A percentile compares a stretch with the other conserved stretches of the same genome.
phyloP scores from a whole-genome alignment of 148 eudicot genomes.

The Salicornia ramosissima region DNA sequence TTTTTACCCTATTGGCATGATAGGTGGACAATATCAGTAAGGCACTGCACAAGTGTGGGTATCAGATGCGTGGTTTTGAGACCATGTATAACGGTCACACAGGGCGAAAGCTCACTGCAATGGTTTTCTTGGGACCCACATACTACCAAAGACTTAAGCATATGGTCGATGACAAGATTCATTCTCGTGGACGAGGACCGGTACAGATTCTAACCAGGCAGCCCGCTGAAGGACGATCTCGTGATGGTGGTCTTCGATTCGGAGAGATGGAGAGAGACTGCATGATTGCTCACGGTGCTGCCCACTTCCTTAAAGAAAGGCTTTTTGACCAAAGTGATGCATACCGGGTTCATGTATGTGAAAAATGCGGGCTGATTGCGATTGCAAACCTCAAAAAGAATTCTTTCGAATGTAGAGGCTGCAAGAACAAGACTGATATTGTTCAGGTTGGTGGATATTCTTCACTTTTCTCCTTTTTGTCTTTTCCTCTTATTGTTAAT shows the following conservation, averaged over 20 bases:
- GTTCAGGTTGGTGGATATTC: slow-evolving; percentile 60
- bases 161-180: slow-evolving; percentile 98
- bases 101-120: slow-evolving; percentile 70
- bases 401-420: slow-evolving; percentile 92
- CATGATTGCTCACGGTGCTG: slow-evolving; percentile 99
- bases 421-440: slow-evolving; percentile 93
- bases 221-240: slow-evolving; percentile 97
- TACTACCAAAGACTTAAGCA: slow-evolving; percentile 96
- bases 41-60: slow-evolving; percentile 97
- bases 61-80: slow-evolving; percentile 98
- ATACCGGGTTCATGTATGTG: slow-evolving; percentile 89
- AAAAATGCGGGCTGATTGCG: slow-evolving; percentile 85
- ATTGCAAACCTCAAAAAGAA: slow-evolving; percentile 92
- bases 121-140: slow-evolving; percentile 97
- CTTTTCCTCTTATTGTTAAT: neutral
- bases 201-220: slow-evolving; percentile 95
- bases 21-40: slow-evolving; percentile 95
- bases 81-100: slow-evolving; percentile 99
- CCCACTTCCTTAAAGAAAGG: slow-evolving; percentile 90
- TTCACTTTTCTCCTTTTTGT: neutral
- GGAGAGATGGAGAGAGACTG: slow-evolving; percentile 99
- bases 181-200: slow-evolving; percentile 97
- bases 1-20: neutral
- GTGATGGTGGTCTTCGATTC: slow-evolving; percentile 95
- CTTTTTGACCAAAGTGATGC: slow-evolving; percentile 99